Base-by-base conservation (phyloP, 1,139 yeast genomes). In the Blastobotrys ciferrii region DNA sequence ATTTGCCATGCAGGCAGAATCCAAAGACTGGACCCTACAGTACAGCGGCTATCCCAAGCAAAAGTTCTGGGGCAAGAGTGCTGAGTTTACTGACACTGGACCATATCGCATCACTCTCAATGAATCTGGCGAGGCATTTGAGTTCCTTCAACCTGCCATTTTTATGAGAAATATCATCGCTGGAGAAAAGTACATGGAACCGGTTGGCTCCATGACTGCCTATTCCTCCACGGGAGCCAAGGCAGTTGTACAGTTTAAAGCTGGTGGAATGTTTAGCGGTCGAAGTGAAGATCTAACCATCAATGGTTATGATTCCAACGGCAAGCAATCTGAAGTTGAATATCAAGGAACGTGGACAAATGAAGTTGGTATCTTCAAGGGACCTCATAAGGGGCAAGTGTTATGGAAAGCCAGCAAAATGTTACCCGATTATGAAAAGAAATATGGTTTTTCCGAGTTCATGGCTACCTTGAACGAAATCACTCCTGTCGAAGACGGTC, bases 111-210 rank as follows among this genome's bases (percentile, higher is more conserved):
- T 89, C 45, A 73, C 75, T 1, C 72, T 82, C 42, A 79, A 52
- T 20, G 76, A 61, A 52, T 76, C 86, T 0, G 91, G 91, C 3
- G 95, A 87, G 60, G 74, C 76, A 3, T 87, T 81, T 62, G 78
- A 81, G 52, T 92, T 95, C 92, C 65, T 72, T 15, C 92, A 84
- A 58, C 97, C 98, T 7, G 80, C 87, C 1, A 82, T 95, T 0
- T 75, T 87, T 62, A 71, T 92, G 61, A 84, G 92, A 59, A 91
- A 91, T 62, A 76, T 92, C 47, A 82, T 92, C 61, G 96, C 97
- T 2, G 98, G 98, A 28, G 98, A 92, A 60, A 86, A 88, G 65
- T 92, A 89, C 65, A 74, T 88, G n/a, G 98, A 92, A 64, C 98
- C 98, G 1, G 74, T 77, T 1, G 84, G 88, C 7, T 67, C 81